Conservation (phyloP, 2,329 filamentous ascomycete species). For the Fusarium acutatum region DNA sequence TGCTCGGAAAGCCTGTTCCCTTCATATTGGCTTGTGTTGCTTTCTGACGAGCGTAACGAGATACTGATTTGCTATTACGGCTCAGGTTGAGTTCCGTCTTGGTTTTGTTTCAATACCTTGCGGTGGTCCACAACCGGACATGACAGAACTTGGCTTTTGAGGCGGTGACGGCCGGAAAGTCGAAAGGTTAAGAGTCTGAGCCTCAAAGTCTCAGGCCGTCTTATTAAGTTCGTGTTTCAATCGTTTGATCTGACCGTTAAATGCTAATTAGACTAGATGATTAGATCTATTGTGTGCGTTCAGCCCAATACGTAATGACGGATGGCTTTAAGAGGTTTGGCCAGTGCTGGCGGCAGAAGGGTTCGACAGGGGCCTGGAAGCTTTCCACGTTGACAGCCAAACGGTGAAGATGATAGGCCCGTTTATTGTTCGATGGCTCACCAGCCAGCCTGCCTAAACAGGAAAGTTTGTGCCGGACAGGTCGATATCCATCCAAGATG, state of each 20-base stretch:
- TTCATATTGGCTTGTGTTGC: neutral
- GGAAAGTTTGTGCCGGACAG: slow-evolving; percentile 6
- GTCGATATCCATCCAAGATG: neutral
- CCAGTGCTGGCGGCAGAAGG: neutral
- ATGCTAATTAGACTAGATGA: neutral
- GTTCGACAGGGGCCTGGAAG: neutral
- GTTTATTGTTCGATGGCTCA: neutral
- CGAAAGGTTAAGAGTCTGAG: slow-evolving; percentile 1
- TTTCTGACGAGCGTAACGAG: neutral
- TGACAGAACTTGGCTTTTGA: slow-evolving; percentile 1
- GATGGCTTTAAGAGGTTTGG: neutral
- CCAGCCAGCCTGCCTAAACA: neutral
- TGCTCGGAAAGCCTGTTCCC: neutral
- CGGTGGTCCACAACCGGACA: neutral
- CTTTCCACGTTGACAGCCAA: neutral
- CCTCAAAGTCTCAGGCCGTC: slow-evolving; percentile 3
- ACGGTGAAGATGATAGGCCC: slow-evolving; percentile 2
- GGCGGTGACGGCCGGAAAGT: slow-evolving; percentile 17
- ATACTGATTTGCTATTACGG: neutral
- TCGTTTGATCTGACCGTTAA: slow-evolving; percentile 4
- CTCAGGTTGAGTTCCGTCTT: neutral
- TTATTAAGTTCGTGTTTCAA: neutral
- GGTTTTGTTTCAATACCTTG: slow-evolving; percentile 7
- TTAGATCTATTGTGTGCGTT: neutral
- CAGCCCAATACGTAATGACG: neutral